phyloP scores from a whole-genome alignment of 164 flowering plant species.

The Sextonia rubra region DNA sequence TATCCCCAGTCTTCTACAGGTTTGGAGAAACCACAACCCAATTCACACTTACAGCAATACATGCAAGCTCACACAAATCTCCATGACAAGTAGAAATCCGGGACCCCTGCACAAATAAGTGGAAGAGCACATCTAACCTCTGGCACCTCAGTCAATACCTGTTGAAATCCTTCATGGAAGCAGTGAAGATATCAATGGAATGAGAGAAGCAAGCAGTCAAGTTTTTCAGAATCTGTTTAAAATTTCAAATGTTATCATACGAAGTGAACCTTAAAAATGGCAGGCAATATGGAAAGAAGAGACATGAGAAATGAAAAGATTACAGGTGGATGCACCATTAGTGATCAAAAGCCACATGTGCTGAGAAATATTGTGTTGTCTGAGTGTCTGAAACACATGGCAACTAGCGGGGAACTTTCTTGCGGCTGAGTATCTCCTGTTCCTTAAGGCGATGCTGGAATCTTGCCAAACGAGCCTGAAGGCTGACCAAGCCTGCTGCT shows the following conservation, averaged over 20 bases:
- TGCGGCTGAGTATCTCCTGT: slow-evolving; percentile 88
- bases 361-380: too few relatives aligned
- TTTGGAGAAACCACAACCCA: too few relatives aligned
- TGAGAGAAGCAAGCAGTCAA: background rate
- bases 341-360: background rate
- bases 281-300: background rate
- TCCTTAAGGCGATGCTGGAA: slow-evolving; percentile 94
- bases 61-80: too few relatives aligned
- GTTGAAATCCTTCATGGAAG: background rate
- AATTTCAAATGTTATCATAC: background rate
- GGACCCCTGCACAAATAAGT: too few relatives aligned
- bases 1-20: too few relatives aligned
- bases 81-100: too few relatives aligned
- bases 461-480: slow-evolving; percentile 92
- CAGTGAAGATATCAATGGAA: background rate
- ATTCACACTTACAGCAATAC: too few relatives aligned
- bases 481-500: slow-evolving; percentile 89
- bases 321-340: background rate
- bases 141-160: too few relatives aligned
- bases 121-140: too few relatives aligned
- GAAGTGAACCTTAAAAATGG: background rate
- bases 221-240: background rate
- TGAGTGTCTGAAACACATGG: background rate
- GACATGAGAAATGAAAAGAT: background rate
- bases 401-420: slow-evolving; percentile 64